Base-by-base conservation (phyloP, 345 rosid genomes). In the Eucalyptus brandiana region DNA sequence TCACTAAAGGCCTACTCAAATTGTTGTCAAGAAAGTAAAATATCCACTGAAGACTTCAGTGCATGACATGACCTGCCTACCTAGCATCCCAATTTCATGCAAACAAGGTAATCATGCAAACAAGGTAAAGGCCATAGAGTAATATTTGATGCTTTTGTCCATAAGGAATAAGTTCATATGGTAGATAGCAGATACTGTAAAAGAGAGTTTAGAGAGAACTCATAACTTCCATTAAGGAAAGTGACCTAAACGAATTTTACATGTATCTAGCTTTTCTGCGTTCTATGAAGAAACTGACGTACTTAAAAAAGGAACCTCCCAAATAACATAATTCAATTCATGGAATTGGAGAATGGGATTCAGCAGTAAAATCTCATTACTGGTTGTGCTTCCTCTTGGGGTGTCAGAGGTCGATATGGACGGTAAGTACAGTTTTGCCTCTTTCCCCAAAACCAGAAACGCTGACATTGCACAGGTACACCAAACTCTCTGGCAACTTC, bases 371-470 rank as follows among this genome's bases (percentile, higher is more conserved):
- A 58, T 34, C 26, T 91, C 54, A 89, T 90, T 92, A 93, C 95
- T 54, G 92, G 85, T 87, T 93, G 94, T n/a, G 91, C 87, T 92
- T 93, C 95, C 88, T 93, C 94, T 56, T 88, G 93, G 10, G 91
- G 89, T 34, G 94, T 91, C 86, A 93, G 49, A 34, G 95, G 93
- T 34, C 93, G 91, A 88, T 65, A 65, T 28, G 95, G 95, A 69
- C 95, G 94, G 88, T 93, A 93, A 14, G 95, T 93, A 76, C 80
- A 90, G 83, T 92, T 93, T 88, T 86, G 92, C 28, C 94, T 93
- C 91, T 92, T 90, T 60, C 93, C 88, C 95, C 95, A 93, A 17
- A 92, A 87, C 95, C 95, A 93, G 58, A 92, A 92, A 24, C 95
- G 91, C 88, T 90, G 94, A 90, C 87, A 92, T 87, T 91, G 93